phyloP scores from a whole-genome alignment of 2,329 filamentous ascomycete species.

The Sporothrix brunneoviolacea region DNA sequence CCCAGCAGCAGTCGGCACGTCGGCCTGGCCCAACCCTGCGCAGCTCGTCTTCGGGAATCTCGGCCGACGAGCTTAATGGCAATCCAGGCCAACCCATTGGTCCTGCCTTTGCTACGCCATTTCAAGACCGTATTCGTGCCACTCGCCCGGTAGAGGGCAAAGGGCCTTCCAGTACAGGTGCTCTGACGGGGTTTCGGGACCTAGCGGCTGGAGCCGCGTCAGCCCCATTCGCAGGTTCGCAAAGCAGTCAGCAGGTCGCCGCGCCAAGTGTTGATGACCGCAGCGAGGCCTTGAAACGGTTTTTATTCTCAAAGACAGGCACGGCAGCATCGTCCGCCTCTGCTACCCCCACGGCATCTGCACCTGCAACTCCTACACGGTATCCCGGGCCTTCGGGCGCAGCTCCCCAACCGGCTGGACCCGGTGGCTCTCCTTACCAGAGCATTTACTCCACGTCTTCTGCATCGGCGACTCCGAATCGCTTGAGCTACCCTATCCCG shows the following conservation, averaged over 20 bases:
- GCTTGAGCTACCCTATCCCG: background rate
- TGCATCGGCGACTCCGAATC: background rate
- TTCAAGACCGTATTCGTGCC: slow-evolving; percentile 54
- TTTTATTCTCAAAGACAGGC: slow-evolving; percentile 38
- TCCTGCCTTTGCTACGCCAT: slow-evolving; percentile 62
- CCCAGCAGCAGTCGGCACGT: slow-evolving; percentile 21
- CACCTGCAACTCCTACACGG: background rate
- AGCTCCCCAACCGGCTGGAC: background rate
- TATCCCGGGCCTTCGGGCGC: background rate
- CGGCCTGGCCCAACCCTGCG: slow-evolving; percentile 35
- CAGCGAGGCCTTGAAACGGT: slow-evolving; percentile 50
- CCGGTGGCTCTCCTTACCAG: slow-evolving; percentile 11
- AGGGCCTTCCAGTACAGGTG: slow-evolving; percentile 10
- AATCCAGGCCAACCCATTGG: slow-evolving; percentile 49
- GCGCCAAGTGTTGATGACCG: slow-evolving; percentile 25
- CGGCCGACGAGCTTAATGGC: slow-evolving; percentile 62
- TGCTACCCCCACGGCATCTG: background rate
- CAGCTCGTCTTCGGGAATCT: slow-evolving; percentile 48
- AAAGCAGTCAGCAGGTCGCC: background rate
- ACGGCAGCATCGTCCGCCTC: slow-evolving; percentile 1
- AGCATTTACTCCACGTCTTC: slow-evolving; percentile 14
- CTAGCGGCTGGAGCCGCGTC: background rate
- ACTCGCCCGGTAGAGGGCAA: slow-evolving; percentile 32
- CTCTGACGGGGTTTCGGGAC: slow-evolving; percentile 5
- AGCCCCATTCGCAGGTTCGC: background rate